Evolutionary conservation across 805 yeast species (phyloP).

Genomic region (Cyberlindnera petersonii): DNA sequence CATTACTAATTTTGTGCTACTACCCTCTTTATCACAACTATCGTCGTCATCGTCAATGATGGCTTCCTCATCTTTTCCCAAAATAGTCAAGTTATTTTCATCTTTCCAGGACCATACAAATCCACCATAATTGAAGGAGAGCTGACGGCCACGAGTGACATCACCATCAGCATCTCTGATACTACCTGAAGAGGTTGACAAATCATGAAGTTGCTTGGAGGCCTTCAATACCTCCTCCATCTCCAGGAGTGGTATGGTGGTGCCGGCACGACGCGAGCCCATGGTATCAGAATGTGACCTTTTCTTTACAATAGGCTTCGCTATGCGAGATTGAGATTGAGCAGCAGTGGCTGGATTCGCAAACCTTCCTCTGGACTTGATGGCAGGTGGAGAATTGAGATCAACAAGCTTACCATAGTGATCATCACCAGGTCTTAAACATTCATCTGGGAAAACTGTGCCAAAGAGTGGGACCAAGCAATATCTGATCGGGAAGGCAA

Average conservation of each 20-base stretch:
- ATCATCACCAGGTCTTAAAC: conserved; percentile 25
- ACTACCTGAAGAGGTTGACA: conserved; percentile 13
- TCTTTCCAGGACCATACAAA: conserved; percentile 27
- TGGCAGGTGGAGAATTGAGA: conserved; percentile 10
- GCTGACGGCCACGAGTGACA: conserved; percentile 4
- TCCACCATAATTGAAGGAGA: conserved; percentile 28
- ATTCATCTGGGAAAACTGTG: conserved; percentile 43
- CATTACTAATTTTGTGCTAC: background rate
- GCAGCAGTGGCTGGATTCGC: too few species aligned
- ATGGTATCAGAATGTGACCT: conserved; percentile 26
- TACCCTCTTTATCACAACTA: background rate
- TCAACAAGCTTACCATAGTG: conserved; percentile 26
- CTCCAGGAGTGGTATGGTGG: conserved; percentile 18
- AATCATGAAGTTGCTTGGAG: conserved; percentile 27
- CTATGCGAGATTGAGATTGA: background rate
- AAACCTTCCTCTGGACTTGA: conserved; percentile 10
- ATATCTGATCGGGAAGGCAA: conserved; percentile 74
- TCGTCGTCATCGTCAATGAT: conserved; percentile 10
- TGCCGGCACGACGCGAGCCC: background rate
- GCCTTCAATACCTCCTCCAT: conserved; percentile 28
- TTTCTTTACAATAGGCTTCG: conserved; percentile 8
- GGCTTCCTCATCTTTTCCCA: conserved; percentile 22
- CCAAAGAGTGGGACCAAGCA: conserved; percentile 82
- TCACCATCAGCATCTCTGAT: conserved; percentile 4
- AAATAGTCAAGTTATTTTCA: conserved; percentile 19